phyloP scores from a whole-genome alignment of 1,284 basidiomycete genomes.

The Chiua sp. region DNA sequence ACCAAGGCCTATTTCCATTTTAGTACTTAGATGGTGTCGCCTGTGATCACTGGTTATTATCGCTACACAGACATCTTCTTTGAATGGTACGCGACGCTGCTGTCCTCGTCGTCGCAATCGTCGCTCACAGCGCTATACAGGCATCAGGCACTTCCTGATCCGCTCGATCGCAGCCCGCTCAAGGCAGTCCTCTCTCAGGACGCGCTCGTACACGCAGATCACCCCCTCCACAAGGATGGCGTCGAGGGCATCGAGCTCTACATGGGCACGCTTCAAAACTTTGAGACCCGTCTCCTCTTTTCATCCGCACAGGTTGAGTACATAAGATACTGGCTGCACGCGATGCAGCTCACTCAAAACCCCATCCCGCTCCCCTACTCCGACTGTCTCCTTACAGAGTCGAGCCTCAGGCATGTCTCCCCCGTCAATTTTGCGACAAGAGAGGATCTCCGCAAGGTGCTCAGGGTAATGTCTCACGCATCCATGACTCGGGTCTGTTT shows the following conservation, averaged over 20 bases:
- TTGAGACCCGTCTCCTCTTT: constrained; percentile 76
- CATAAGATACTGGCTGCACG: constrained; percentile 82
- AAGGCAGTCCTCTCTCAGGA: constrained; percentile 72
- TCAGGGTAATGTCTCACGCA: constrained; percentile 51
- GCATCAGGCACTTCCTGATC: constrained; percentile 50
- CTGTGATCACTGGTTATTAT: constrained; percentile 72
- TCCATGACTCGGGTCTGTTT: neutral
- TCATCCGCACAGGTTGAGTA: constrained; percentile 87
- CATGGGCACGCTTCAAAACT: constrained; percentile 74
- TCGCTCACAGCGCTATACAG: constrained; percentile 31
- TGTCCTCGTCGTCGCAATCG: neutral
- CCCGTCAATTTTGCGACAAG: constrained; percentile 62
- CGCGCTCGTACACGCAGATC: constrained; percentile 67
- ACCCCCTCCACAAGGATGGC: constrained; percentile 71
- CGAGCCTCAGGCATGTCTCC: constrained; percentile 58
- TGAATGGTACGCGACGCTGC: constrained; percentile 54
- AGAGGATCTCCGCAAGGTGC: constrained; percentile 56
- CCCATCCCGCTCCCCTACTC: constrained; percentile 74
- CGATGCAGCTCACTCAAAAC: constrained; percentile 67
- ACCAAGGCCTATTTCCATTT: constrained; percentile 12
- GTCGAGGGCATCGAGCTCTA: constrained; percentile 71
- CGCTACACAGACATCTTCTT: constrained; percentile 82
- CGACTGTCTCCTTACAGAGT: constrained; percentile 66
- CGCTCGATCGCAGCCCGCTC: constrained; percentile 62
- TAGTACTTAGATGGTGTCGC: constrained; percentile 33